Base-by-base conservation (phyloP, 768 basidiomycete species). In the Leucocoprinus leucothites region DNA sequence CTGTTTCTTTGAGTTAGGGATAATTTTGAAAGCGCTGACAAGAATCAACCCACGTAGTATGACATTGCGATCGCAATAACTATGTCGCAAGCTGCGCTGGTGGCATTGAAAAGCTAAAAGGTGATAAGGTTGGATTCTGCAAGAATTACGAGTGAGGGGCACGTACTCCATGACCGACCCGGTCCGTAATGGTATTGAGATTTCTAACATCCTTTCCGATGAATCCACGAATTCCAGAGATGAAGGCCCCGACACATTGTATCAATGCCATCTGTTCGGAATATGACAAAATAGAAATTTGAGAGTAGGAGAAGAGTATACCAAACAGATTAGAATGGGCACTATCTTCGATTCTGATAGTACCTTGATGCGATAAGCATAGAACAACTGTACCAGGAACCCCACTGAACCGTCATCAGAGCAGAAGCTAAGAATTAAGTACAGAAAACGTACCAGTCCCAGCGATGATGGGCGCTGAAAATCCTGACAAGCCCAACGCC, bases 311-410 rank as follows among this genome's bases (percentile, higher is more conserved):
- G 40, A n/a, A n/a, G 40, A 41, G 14, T 14, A 36, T 26, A 57
- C 53, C 16, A 50, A 21, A 36, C 34, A 35, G 25, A 66, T 63
- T 8, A 60, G 14, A 8, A 45, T 3, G 11, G 65, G 61, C 13
- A 57, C 18, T 16, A 57, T 38, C 2, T 24, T 18, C 25, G 50
- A 55, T 2, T 46, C 43, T n/a, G 56, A 49, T 28, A 64, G 53
- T 25, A 66, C 56, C 24, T 57, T 56, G 24, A 66, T 63, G 16
- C 65, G 62, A 55, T 62, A 66, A 0, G 62, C 63, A 48, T 63
- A 66, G 44, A 63, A 66, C 0, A 62, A n/a, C 22, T 66, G 65
- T 2, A 61, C 63, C 9, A 51, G 48, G 31, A 56, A 58, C 14
- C 59, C 58, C 19, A 63, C 65, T 66, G 36, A 5, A 31, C 19